Percentiles rank a stretch among this genome's conserved stretches.
These are phyloP conservation scores for Penicillium janthinellum DNA, from an alignment of 2,329 filamentous ascomycete species.

Conservation along the genomic window DNA sequence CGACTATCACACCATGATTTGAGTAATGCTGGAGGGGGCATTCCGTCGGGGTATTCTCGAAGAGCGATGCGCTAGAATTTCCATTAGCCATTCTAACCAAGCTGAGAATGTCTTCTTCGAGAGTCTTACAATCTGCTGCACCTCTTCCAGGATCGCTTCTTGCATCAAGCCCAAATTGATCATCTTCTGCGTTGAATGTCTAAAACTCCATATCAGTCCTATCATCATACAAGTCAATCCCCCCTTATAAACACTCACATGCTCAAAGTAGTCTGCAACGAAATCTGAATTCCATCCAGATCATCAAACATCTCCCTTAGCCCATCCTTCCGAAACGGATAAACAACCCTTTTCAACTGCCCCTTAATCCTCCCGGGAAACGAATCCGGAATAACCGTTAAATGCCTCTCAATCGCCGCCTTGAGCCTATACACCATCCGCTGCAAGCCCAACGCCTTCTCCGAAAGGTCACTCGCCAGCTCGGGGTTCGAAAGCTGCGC, in stretches of 20 bases:
- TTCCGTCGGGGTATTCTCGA: not conserved
- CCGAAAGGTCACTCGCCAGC: not conserved
- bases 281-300: slow-evolving; percentile 2
- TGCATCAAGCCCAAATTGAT: not conserved
- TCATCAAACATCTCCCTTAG: not conserved
- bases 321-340: slow-evolving; percentile 2
- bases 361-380: not conserved
- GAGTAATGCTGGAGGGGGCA: not conserved
- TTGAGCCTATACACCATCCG: not conserved
- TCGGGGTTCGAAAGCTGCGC: not conserved
- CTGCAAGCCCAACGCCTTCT: slow-evolving; percentile 1
- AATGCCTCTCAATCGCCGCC: not conserved
- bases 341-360: not conserved
- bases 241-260: not conserved
- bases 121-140: slow-evolving; percentile 1
- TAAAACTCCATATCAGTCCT: not conserved
- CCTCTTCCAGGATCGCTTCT: not conserved
- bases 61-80: not conserved
- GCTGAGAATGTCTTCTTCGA: not conserved
- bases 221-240: not conserved
- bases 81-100: not conserved
- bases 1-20: slow-evolving; percentile 1
- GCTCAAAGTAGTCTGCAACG: slow-evolving; percentile 3
- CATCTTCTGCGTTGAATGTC: slow-evolving; percentile 1
- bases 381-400: not conserved